A percentile compares a stretch with the other conserved stretches of the same genome.
Evolutionary conservation across 2,329 filamentous ascomycete genomes (phyloP).

Genomic region (Aciculosporium take): DNA sequence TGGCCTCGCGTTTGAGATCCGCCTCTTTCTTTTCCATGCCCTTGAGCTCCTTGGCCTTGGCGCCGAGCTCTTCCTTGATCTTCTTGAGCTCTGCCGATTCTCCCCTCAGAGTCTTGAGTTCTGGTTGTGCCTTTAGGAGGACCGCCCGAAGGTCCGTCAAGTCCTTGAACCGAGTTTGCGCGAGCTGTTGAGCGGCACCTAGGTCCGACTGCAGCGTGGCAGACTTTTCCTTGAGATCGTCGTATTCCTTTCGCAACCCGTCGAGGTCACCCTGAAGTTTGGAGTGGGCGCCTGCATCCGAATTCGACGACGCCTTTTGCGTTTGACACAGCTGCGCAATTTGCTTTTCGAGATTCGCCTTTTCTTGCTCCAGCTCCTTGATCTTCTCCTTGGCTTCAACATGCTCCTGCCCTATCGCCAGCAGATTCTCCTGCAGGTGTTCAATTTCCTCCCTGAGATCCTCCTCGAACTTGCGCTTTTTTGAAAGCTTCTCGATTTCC

Average conservation of each 20-base stretch:
- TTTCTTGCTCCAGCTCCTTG: conserved; percentile 58
- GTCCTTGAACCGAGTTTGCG: conserved; percentile 78
- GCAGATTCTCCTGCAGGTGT: conserved; percentile 62
- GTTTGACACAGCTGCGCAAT: conserved; percentile 58
- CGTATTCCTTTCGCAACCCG: conserved; percentile 36
- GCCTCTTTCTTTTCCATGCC: conserved; percentile 71
- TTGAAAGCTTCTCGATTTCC: conserved; percentile 56
- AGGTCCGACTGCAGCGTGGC: conserved; percentile 66
- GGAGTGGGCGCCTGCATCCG: conserved; percentile 29
- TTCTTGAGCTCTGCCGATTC: conserved; percentile 63
- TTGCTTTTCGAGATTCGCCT: conserved; percentile 43
- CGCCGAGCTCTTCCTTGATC: conserved; percentile 58
- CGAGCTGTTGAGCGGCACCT: conserved; percentile 71
- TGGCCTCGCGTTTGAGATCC: conserved; percentile 63
- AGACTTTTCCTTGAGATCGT: conserved; percentile 57
- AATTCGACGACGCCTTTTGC: conserved; percentile 38
- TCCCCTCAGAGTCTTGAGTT: conserved; percentile 63
- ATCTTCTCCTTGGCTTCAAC: conserved; percentile 68
- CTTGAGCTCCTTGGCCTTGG: conserved; percentile 46
- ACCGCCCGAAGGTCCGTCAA: conserved; percentile 66
- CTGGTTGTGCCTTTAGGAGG: conserved; percentile 72
- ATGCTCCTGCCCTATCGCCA: conserved; percentile 68
- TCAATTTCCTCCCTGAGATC: conserved; percentile 77
- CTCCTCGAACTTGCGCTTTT: conserved; percentile 61
- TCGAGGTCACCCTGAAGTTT: conserved; percentile 49